phyloP scores from a whole-genome alignment of 345 rosid species.

The Citrus medica region DNA sequence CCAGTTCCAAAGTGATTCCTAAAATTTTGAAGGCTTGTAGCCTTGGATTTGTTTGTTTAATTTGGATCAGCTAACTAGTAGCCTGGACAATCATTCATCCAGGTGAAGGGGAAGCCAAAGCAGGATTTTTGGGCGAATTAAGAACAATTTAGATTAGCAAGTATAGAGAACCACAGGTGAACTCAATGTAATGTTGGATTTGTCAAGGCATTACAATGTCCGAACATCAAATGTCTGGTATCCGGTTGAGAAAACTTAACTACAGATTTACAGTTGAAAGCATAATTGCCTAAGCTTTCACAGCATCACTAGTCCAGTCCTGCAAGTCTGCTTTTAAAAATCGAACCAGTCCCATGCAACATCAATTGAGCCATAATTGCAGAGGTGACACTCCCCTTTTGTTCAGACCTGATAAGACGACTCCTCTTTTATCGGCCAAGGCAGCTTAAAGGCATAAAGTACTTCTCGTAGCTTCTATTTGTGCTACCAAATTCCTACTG shows the following conservation, averaged over 20 bases:
- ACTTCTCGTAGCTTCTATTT: constrained; percentile 10
- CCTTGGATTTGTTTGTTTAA: no score
- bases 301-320: neutral
- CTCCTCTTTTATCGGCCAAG: neutral
- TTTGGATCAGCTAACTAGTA: neutral
- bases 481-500: constrained; percentile 30
- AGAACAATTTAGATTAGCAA: neutral
- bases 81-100: neutral
- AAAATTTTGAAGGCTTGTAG: neutral
- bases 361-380: neutral
- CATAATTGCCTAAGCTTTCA: constrained; percentile 20
- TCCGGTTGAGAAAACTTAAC: constrained; percentile 31
- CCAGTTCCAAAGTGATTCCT: neutral
- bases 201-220: constrained; percentile 18
- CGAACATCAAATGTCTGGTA: constrained; percentile 17
- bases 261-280: constrained; percentile 40
- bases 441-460: constrained; percentile 10
- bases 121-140: neutral
- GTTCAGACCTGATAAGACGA: neutral
- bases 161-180: constrained; percentile 4
- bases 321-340: neutral
- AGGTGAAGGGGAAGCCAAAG: neutral
- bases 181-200: constrained; percentile 24
- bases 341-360: constrained; percentile 14
- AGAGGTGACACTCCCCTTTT: neutral